Evolutionary conservation across 176 grass and related monocot species (phyloP), one percentile per base, ranked within the genome.

Genomic region (Pontederia crassipes): DNA sequence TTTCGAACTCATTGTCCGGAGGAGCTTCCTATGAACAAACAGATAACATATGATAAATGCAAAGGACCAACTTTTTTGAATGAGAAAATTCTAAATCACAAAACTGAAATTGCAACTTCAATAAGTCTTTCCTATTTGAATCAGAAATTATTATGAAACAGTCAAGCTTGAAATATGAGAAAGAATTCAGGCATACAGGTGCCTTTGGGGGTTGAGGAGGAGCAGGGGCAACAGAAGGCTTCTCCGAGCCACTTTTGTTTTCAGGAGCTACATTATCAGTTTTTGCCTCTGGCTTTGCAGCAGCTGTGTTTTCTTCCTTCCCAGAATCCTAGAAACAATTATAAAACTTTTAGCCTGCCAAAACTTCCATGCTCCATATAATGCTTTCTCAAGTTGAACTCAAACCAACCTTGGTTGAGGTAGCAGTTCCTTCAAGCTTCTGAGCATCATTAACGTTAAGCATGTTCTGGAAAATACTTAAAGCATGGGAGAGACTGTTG

Each of bases 1-100:
- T 93, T 73, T 93, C 88, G 29, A 93, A 93, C 67, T 93, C 88
- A 74, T 93, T 93, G 18, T 93, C 88, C 12, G 82, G 77, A 17
- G 40, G 45, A 54, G 76, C 46, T 63, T 93, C 88, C 88, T 93
- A 47, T 54, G 65, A 7, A 12, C 62, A 49, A 24, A 28, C 26
- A 2, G 15, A 52, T 28, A 66, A 66, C 32, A 40, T 40, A 3
- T 40, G 32, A 40, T 40, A 7, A 40, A 40, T 40, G 32, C 32
- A 40, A 40, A 40, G 6, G 32, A 40, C 32, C 32, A 40, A 4
- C 4, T 40, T 40, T 40, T 40, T 40, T 40, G 32, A 3, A 40
- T 40, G 32, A 40, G 32, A 40, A 40, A 40, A 7, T 40, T 40
- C 32, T 40, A 40, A 40, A 40, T 40, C 32, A 40, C 32, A 40